These are phyloP conservation scores for Chaetothyriales sp. DNA, from an alignment of 2,329 filamentous ascomycete species.

Conservation along the genomic window DNA sequence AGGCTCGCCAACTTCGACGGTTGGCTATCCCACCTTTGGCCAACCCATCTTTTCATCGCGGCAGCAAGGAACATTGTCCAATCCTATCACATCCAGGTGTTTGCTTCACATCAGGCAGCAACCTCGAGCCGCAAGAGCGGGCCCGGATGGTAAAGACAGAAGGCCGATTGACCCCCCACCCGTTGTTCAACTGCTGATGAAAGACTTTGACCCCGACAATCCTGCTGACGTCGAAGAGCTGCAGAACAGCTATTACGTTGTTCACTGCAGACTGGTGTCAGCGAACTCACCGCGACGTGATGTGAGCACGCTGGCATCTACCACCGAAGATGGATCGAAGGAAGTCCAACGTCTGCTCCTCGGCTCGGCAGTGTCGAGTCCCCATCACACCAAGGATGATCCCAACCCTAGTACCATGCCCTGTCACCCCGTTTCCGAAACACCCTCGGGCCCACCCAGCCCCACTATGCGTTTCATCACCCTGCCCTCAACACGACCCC, in stretches of 20 bases:
- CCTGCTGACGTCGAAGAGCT: slow-evolving; percentile 23
- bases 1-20: neutral
- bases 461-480: slow-evolving; percentile 11
- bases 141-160: slow-evolving; percentile 32
- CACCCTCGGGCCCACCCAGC: slow-evolving; percentile 2
- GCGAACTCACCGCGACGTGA: slow-evolving; percentile 9
- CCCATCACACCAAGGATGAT: slow-evolving; percentile 28
- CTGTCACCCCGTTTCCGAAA: slow-evolving; percentile 19
- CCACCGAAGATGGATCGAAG: slow-evolving; percentile 12
- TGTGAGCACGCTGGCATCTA: slow-evolving; percentile 13
- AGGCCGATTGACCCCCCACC: slow-evolving; percentile 33
- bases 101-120: slow-evolving; percentile 32
- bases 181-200: slow-evolving; percentile 31
- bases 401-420: slow-evolving; percentile 30
- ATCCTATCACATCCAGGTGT: slow-evolving; percentile 17
- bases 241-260: slow-evolving; percentile 26
- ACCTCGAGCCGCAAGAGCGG: slow-evolving; percentile 31
- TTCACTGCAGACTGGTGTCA: slow-evolving; percentile 30
- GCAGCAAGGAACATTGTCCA: neutral
- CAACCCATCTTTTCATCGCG: neutral
- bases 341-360: slow-evolving; percentile 13
- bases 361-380: slow-evolving; percentile 22
- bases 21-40: neutral
- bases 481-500: neutral
- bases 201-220: slow-evolving; percentile 28